Percentiles rank a stretch among this genome's conserved stretches.
Conservation (phyloP, 164 flowering plant genomes). For the Magnolia changhungtana region DNA sequence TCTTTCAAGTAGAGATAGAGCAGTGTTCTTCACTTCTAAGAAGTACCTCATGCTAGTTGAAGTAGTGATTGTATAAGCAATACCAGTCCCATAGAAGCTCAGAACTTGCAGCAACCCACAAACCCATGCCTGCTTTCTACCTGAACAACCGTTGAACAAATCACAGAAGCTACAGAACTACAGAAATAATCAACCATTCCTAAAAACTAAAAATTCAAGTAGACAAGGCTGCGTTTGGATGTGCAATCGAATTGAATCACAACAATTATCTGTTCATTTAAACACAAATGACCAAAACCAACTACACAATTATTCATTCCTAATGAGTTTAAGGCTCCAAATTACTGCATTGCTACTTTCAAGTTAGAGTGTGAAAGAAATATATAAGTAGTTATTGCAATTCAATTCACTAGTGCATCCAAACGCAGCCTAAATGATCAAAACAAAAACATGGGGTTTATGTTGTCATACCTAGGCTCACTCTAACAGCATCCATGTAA, state of each 20-base stretch:
- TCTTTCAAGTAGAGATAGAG: not conserved
- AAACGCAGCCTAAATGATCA: not conserved
- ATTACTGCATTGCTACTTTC: not conserved
- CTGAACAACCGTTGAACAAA: conserved; percentile 20
- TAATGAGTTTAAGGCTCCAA: not conserved
- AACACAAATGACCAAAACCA: no score
- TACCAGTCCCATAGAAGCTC: conserved; percentile 36
- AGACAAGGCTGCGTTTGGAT: not conserved
- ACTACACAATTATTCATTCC: no score
- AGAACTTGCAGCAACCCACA: conserved; percentile 46
- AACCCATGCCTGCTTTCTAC: conserved; percentile 25
- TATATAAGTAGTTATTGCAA: not conserved
- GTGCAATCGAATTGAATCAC: not conserved
- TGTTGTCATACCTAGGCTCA: conserved; percentile 41
- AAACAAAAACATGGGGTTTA: not conserved
- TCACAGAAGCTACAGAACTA: not conserved
- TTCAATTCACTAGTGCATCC: not conserved
- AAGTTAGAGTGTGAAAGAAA: not conserved
- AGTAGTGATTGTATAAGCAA: conserved; percentile 40
- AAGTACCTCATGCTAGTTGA: conserved; percentile 36
- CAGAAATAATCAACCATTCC: not conserved
- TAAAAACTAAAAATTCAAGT: no score
- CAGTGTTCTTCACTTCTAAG: not conserved
- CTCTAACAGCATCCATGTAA: conserved; percentile 56
- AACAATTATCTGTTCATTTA: no score